phyloP scores from a whole-genome alignment of 352 stramenopile species.

The Phytophthora citricola region DNA sequence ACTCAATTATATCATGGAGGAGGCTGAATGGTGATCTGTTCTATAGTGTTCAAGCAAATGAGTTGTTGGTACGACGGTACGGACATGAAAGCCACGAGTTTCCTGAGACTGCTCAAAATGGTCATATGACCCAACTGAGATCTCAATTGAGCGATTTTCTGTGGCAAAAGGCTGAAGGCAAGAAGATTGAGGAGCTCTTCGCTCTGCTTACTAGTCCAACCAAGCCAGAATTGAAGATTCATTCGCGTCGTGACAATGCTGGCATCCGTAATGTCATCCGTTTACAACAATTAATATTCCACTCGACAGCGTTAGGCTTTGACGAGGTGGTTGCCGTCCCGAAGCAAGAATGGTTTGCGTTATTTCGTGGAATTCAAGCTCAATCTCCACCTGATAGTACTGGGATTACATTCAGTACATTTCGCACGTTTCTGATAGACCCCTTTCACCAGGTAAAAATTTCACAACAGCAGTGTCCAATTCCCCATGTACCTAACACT shows the following conservation, averaged over 20 bases:
- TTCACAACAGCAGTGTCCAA: not conserved
- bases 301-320: constrained; percentile 28
- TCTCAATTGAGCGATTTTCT: constrained; percentile 36
- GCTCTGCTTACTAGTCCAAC: constrained; percentile 10
- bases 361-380: constrained; percentile 43
- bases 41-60: constrained; percentile 30
- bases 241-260: not conserved
- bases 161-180: constrained; percentile 26
- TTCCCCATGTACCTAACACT: not conserved
- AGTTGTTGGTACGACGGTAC: constrained; percentile 25
- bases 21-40: constrained; percentile 42
- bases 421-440: constrained; percentile 49
- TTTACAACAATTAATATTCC: constrained; percentile 31
- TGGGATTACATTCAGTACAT: constrained; percentile 33
- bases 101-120: constrained; percentile 33
- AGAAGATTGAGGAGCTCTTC: constrained; percentile 37
- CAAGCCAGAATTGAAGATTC: not conserved
- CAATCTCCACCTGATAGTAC: constrained; percentile 14
- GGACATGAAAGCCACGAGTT: constrained; percentile 46
- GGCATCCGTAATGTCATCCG: constrained; percentile 11
- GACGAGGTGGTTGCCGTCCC: constrained; percentile 11
- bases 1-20: constrained; percentile 35
- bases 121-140: constrained; percentile 30
- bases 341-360: constrained; percentile 49
- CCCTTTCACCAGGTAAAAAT: constrained; percentile 48